A percentile compares a stretch with the other conserved stretches of the same genome.
phyloP scores from a whole-genome alignment of 2,329 filamentous ascomycete species.

The Orbilia oligospora region DNA sequence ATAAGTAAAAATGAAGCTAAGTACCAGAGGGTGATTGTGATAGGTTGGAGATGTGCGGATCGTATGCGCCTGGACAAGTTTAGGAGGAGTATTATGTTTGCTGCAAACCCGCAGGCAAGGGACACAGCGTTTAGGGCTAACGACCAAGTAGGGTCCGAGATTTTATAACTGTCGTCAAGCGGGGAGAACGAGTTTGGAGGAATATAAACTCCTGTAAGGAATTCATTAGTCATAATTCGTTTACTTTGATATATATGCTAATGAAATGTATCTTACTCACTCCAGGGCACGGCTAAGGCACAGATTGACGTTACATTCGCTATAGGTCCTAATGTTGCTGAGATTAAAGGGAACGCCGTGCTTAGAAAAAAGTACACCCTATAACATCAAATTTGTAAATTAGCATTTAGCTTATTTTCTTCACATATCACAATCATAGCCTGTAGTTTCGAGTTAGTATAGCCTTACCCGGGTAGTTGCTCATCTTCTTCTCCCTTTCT shows the following conservation, averaged over 20 bases:
- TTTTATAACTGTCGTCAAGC: conserved; percentile 73
- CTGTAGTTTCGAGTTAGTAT: no score
- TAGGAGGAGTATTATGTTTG: conserved; percentile 85
- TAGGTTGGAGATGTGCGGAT: conserved; percentile 84
- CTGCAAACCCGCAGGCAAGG: conserved; percentile 80
- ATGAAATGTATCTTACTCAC: conserved; percentile 69
- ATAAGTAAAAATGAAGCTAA: conserved; percentile 77
- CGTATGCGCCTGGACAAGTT: conserved; percentile 87
- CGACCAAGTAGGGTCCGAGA: conserved; percentile 80
- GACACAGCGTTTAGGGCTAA: conserved; percentile 83
- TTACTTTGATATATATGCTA: not conserved
- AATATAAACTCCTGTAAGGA: conserved; percentile 62
- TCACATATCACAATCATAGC: not conserved
- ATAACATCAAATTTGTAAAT: not conserved
- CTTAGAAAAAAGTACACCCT: conserved; percentile 50
- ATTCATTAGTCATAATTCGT: not conserved
- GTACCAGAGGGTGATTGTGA: conserved; percentile 86
- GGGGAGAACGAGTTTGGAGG: conserved; percentile 68
- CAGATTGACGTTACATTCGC: conserved; percentile 91
- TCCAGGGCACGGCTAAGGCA: conserved; percentile 85
- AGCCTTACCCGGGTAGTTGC: conserved; percentile 46
- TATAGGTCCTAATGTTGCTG: conserved; percentile 86
- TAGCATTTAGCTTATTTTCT: not conserved
- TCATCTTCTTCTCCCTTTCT: conserved; percentile 40
- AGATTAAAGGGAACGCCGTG: conserved; percentile 79